These are phyloP conservation scores for Juglanconis oblonga DNA, from an alignment of 2,329 filamentous ascomycete genomes.

Conservation along the genomic window DNA sequence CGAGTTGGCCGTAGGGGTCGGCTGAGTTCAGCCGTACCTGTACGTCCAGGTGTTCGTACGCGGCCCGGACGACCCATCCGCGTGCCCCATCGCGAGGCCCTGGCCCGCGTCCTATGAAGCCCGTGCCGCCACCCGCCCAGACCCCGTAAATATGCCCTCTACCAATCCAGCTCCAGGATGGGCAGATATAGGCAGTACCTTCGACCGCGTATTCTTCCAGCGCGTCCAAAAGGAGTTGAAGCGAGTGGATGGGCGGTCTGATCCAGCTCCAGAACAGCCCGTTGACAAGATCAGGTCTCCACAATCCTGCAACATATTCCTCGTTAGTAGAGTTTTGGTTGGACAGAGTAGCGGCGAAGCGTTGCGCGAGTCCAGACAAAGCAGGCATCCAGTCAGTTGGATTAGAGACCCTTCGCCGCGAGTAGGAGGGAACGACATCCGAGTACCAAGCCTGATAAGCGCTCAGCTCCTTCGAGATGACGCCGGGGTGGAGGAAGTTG, in stretches of 20 bases:
- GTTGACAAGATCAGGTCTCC: neutral
- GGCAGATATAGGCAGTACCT: neutral
- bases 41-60: neutral
- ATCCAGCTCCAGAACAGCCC: neutral
- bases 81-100: neutral
- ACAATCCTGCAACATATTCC: neutral
- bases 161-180: neutral
- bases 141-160: neutral
- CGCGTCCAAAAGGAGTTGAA: neutral
- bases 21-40: neutral
- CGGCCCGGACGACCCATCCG: neutral
- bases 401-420: neutral
- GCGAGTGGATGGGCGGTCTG: neutral
- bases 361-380: neutral
- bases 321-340: neutral
- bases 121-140: neutral
- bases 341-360: neutral
- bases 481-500: neutral
- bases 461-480: neutral
- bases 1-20: neutral
- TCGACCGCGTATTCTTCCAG: neutral
- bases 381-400: neutral
- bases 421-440: neutral
- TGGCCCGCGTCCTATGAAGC: neutral
- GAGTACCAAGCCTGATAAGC: neutral